Evolutionary conservation across 805 yeast genomes (phyloP).

Genomic region (Teunomyces gatunensis): DNA sequence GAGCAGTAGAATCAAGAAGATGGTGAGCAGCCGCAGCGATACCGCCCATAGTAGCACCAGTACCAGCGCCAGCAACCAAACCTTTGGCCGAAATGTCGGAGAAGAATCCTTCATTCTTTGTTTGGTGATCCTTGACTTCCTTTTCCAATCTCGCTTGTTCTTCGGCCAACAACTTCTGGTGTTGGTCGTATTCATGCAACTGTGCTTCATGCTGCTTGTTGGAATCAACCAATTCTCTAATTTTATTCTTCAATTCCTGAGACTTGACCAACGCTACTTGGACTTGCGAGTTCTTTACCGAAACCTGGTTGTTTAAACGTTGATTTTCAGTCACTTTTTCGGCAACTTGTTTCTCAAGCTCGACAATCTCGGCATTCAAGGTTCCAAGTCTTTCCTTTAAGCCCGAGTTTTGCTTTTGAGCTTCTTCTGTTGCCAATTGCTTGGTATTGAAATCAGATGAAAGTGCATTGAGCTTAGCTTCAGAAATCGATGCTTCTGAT

Average conservation of each 20-base stretch:
- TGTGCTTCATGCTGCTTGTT: conserved; percentile 24
- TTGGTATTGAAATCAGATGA: conserved; percentile 62
- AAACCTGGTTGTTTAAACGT: conserved; percentile 59
- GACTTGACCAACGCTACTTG: conserved; percentile 56
- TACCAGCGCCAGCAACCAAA: conserved; percentile 9
- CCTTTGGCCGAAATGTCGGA: background rate
- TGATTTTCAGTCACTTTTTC: conserved; percentile 52
- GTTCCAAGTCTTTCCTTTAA: conserved; percentile 67
- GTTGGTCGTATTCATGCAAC: conserved; percentile 10
- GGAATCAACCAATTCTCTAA: conserved; percentile 24
- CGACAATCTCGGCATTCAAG: conserved; percentile 64
- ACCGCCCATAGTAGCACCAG: conserved; percentile 10
- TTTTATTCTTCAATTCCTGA: conserved; percentile 32
- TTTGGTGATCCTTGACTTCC: conserved; percentile 6
- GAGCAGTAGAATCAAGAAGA: background rate
- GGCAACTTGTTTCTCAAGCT: conserved; percentile 55
- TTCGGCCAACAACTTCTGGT: background rate
- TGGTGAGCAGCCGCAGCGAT: conserved; percentile 4
- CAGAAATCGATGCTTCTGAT: conserved; percentile 71
- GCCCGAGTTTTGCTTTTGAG: conserved; percentile 64
- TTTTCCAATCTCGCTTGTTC: conserved; percentile 1
- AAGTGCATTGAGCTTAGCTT: conserved; percentile 72
- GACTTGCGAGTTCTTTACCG: conserved; percentile 69
- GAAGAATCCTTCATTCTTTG: background rate
- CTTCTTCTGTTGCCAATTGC: conserved; percentile 57